Percentiles rank a stretch among this genome's conserved stretches.
phyloP scores from a whole-genome alignment of 192 early-diverging fungal species.

The Coemansia sp. region DNA sequence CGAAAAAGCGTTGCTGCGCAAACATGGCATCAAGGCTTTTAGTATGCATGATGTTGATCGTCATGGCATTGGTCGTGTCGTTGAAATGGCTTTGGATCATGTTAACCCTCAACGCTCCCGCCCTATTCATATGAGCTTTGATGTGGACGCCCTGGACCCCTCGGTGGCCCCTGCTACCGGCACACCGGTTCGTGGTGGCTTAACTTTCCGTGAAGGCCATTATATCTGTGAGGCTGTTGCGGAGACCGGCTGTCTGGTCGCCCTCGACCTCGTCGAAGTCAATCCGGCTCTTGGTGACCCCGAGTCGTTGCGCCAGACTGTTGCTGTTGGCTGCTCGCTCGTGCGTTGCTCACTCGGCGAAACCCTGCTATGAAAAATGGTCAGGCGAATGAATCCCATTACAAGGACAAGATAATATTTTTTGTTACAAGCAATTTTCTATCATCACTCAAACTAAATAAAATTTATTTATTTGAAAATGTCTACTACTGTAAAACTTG shows the following conservation, averaged over 20 bases:
- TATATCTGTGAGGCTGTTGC: conserved; percentile 90
- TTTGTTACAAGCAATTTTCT: too few species aligned
- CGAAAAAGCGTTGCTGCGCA: conserved; percentile 81
- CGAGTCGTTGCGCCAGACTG: conserved; percentile 72
- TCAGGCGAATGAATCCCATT: too few species aligned
- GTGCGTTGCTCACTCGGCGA: conserved; percentile 83
- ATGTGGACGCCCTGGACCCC: conserved; percentile 95
- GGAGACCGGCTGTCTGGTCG: conserved; percentile 84
- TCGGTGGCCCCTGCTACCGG: conserved; percentile 91
- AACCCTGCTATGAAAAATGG: conserved; percentile 68
- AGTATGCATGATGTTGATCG: conserved; percentile 96
- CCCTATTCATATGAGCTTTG: conserved; percentile 88
- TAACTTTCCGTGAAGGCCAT: conserved; percentile 95
- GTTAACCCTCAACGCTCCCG: conserved; percentile 68
- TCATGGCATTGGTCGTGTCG: conserved; percentile 86
- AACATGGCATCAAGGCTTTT: conserved; percentile 87
- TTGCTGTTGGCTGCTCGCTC: conserved; percentile 88
- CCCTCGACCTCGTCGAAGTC: conserved; percentile 94
- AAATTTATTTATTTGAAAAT: conserved; percentile 6
- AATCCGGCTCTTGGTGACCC: conserved; percentile 85
- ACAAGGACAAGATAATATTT: too few species aligned
- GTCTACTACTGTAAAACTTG: conserved; percentile 51
- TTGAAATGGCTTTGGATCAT: conserved; percentile 90
- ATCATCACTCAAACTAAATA: too few species aligned
- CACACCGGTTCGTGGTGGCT: conserved; percentile 91